Conservation (phyloP, 2,329 filamentous ascomycete genomes). For the Aureobasidium sp. region DNA sequence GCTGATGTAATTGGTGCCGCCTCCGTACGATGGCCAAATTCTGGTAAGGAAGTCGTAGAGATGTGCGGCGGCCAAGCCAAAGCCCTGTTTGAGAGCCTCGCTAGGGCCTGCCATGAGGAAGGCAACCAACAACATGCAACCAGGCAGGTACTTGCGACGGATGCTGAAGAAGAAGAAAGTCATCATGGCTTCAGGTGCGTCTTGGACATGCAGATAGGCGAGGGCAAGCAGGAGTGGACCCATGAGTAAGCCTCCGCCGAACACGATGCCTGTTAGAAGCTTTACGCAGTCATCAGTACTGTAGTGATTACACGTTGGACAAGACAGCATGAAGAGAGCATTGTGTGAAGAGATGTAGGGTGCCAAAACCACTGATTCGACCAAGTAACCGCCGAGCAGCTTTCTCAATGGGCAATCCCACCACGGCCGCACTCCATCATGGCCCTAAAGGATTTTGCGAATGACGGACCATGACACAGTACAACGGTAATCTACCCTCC, state of each 20-base stretch:
- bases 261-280: slow-evolving; percentile 36
- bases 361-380: slow-evolving; percentile 51
- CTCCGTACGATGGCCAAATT: slow-evolving; percentile 82
- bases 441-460: slow-evolving; percentile 43
- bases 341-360: slow-evolving; percentile 49
- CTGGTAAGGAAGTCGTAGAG: slow-evolving; percentile 83
- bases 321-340: neutral
- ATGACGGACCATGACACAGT: slow-evolving; percentile 43
- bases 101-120: slow-evolving; percentile 59
- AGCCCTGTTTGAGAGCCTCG: slow-evolving; percentile 56
- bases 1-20: slow-evolving; percentile 66
- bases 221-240: slow-evolving; percentile 66
- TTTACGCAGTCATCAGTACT: slow-evolving; percentile 17
- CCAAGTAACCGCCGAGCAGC: slow-evolving; percentile 48
- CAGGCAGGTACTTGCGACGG: slow-evolving; percentile 73
- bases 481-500: slow-evolving; percentile 48
- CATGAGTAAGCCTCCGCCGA: slow-evolving; percentile 48
- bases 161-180: slow-evolving; percentile 79
- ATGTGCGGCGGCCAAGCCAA: slow-evolving; percentile 81
- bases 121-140: slow-evolving; percentile 68
- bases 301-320: neutral
- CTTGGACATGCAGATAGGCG: slow-evolving; percentile 77
- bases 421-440: slow-evolving; percentile 43
- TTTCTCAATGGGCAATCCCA: slow-evolving; percentile 48
- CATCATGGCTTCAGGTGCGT: slow-evolving; percentile 69